Evolutionary conservation across 352 stramenopile genomes (phyloP), one percentile per base, ranked within the genome.

Genomic region (Phytophthora agathidicida): DNA sequence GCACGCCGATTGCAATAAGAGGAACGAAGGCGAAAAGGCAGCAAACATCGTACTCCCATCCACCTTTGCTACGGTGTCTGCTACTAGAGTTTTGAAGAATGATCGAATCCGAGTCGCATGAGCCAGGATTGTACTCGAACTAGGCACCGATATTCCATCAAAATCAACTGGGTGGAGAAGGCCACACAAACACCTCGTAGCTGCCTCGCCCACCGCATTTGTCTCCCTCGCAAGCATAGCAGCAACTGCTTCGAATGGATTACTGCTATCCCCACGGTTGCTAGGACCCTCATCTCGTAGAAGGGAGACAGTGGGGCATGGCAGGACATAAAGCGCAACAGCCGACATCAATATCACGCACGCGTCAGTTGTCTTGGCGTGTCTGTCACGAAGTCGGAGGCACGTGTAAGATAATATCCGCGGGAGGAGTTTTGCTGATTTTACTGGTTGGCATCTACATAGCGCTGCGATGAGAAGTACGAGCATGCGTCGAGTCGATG

Each of bases 401-500:
- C 72, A 65, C 11, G 73, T 30, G 37, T 89, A 89, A 1, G 65
- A 49, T 31, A 83, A 39, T 32, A 86, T 58, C 5, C 75, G 72
- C 7, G 73, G 64, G 17, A 88, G 54, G n/a, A 82, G 27, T 17
- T 71, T 83, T 16, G 45, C 63, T 16, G 50, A 53, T 10, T 65
- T 44, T 0, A 44, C 23, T 10, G 82, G 63, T 17, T 86, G 79
- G 37, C 58, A 84, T 44, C 68, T 81, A 42, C 75, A 87, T 3
- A 89, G 60, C 5, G 69, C 79, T 17, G 75, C 77, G 3, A 88
- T 36, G 7, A 89, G 38, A 16, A 91, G 67, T 16, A 89, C 75
- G 5, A 88, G 67, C 73, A 88, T 85, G 2, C 77, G 73, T 42
- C 75, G 43, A 5, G 79, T 83, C 28, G 77, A 91, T 20, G 66